Evolutionary conservation across 2,329 filamentous ascomycete species (phyloP), one percentile per base, ranked within the genome.

Genomic region (Fusarium sp.): DNA sequence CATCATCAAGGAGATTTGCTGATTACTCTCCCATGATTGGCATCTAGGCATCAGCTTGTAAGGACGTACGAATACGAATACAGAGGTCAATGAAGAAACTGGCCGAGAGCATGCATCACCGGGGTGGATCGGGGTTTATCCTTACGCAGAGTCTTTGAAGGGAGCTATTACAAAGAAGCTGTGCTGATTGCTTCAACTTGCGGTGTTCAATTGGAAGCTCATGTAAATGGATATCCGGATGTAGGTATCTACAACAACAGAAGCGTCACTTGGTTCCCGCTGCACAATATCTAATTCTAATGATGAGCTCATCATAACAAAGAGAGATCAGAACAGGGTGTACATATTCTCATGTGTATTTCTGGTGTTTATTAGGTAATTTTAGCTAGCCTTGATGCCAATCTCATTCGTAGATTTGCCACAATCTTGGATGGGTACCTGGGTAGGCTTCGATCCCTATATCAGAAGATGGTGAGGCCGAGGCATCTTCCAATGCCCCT

Each of bases 11-110:
- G 40, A 3, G 42, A 49, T 49, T 49, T 49, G 42, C 23, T 27
- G 20, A 25, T 38, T 14, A 2, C 7, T 25, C 13, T 44, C 7
- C 4, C 42, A 25, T 46, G 42, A 53, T 31, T 31, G 29, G 53
- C 23, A n/a, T 55, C 2, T 4, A 38, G 7, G 11, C 20, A 49
- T 27, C 20, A 10, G 5, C 23, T 23, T 46, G 20, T 9, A 8
- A 25, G 7, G 40, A 6, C 42, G 27, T 61, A 40, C 68, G 68
- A 71, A 66, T 69, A 69, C 68, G 68, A 71, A 64, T 71, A 69
- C 68, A 49, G 42, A 49, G 42, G 42, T 27, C 23, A 49, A 16
- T 49, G 14, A 25, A 25, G 42, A 46, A 46, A 25, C 20, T 23
- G 20, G 14, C 42, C 14, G 20, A 25, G 11, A 42, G 38, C 38